Evolutionary conservation across 2,329 filamentous ascomycete species (phyloP).

Genomic region (Cladophialophora carrionii): DNA sequence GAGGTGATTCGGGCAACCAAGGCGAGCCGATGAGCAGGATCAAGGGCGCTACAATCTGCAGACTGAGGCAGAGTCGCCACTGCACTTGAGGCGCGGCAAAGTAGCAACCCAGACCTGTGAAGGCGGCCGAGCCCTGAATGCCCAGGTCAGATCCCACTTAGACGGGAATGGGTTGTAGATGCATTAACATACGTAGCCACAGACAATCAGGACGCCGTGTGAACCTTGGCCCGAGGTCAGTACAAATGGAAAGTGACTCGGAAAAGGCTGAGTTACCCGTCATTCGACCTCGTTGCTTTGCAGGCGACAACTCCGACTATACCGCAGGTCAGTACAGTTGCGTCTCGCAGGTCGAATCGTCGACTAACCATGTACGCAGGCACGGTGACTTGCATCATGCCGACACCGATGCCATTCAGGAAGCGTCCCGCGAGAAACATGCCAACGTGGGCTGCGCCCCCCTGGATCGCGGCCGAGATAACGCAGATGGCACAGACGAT

Average conservation of each 20-base stretch:
- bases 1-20: constrained; percentile 47
- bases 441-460: constrained; percentile 30
- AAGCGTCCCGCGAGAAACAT: constrained; percentile 50
- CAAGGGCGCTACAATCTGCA: constrained; percentile 48
- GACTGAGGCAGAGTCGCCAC: constrained; percentile 32
- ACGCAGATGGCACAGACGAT: constrained; percentile 28
- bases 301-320: constrained; percentile 24
- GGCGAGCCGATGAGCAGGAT: constrained; percentile 46
- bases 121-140: constrained; percentile 18
- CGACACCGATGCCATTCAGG: constrained; percentile 46
- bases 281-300: constrained; percentile 27
- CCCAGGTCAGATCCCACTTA: not conserved
- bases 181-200: constrained; percentile 19
- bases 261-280: constrained; percentile 16
- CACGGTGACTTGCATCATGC: constrained; percentile 41
- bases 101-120: constrained; percentile 24
- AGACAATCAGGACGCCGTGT: constrained; percentile 23
- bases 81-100: constrained; percentile 18
- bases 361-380: constrained; percentile 36
- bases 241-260: constrained; percentile 3
- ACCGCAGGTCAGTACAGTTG: constrained; percentile 11
- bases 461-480: constrained; percentile 29
- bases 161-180: constrained; percentile 3
- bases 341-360: constrained; percentile 6
- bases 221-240: constrained; percentile 15